Conservation (phyloP, 2,329 filamentous ascomycete species). For the Colletotrichum orchidophilum region DNA sequence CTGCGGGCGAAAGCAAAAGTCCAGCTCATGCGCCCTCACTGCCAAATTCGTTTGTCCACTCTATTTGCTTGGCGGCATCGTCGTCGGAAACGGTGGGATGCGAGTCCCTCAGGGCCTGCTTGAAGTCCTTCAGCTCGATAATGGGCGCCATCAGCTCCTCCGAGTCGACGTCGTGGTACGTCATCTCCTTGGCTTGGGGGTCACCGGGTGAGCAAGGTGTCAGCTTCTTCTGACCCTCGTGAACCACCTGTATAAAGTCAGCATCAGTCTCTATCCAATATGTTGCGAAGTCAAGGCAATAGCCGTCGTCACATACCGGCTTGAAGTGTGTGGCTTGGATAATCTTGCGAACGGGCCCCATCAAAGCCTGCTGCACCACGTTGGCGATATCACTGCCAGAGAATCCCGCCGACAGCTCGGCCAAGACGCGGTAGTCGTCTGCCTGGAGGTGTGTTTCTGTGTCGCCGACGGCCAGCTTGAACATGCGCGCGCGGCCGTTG, state of each 20-base stretch:
- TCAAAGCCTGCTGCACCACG: constrained; percentile 93
- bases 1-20: no score
- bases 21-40: constrained; percentile 75
- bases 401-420: constrained; percentile 88
- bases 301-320: constrained; percentile 65
- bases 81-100: constrained; percentile 90
- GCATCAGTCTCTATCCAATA: background rate
- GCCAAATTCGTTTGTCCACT: constrained; percentile 97
- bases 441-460: constrained; percentile 86
- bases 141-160: constrained; percentile 88
- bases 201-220: constrained; percentile 97
- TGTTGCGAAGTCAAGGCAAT: background rate
- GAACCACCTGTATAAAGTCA: constrained; percentile 65
- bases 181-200: constrained; percentile 87
- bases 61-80: constrained; percentile 83
- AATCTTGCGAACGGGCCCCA: constrained; percentile 97
- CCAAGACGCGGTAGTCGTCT: constrained; percentile 82
- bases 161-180: constrained; percentile 86
- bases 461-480: constrained; percentile 91
- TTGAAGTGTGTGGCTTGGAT: constrained; percentile 98
- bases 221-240: constrained; percentile 73
- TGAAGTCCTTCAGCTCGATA: constrained; percentile 89
- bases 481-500: constrained; percentile 90
- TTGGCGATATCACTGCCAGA: constrained; percentile 97
- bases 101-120: constrained; percentile 88